Conservation (phyloP, 176 grass and related monocot species). For the Bolboschoenus planiculmis region DNA sequence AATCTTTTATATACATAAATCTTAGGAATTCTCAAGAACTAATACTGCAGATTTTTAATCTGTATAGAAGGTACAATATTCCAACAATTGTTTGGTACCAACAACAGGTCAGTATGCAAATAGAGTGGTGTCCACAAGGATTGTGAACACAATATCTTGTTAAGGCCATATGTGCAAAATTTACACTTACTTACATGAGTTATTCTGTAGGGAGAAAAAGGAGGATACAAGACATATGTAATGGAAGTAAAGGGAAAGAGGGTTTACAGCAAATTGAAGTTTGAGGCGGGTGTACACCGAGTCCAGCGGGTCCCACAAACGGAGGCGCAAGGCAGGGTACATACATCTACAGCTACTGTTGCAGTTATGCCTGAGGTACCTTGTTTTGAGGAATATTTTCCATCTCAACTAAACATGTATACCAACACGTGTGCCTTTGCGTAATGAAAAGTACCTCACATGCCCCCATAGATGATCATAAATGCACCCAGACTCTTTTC, state of each 20-base stretch:
- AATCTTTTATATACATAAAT: not conserved
- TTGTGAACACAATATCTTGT: not conserved
- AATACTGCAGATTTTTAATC: not conserved
- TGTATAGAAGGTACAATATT: not conserved
- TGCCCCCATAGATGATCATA: not conserved
- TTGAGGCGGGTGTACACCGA: conserved; percentile 89
- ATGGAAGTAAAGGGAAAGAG: conserved; percentile 92
- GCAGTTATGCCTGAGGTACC: conserved; percentile 95
- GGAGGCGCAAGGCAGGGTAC: conserved; percentile 82
- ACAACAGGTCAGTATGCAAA: not conserved
- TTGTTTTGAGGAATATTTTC: not conserved
- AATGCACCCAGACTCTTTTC: not conserved
- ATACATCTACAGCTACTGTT: conserved; percentile 94
- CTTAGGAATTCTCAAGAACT: conserved; percentile 5
- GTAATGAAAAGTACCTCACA: not conserved
- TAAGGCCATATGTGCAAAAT: not conserved
- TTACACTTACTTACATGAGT: conserved; percentile 5
- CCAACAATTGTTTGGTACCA: not conserved
- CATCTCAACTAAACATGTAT: not conserved
- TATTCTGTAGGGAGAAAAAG: conserved; percentile 65
- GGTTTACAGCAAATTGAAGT: conserved; percentile 95
- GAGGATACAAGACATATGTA: conserved; percentile 84
- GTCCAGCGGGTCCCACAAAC: conserved; percentile 92
- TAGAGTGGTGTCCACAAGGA: not conserved
- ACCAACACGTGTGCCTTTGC: not conserved